These are phyloP conservation scores for Alternaria incomplexa DNA, from an alignment of 2,329 filamentous ascomycete species.

Conservation along the genomic window DNA sequence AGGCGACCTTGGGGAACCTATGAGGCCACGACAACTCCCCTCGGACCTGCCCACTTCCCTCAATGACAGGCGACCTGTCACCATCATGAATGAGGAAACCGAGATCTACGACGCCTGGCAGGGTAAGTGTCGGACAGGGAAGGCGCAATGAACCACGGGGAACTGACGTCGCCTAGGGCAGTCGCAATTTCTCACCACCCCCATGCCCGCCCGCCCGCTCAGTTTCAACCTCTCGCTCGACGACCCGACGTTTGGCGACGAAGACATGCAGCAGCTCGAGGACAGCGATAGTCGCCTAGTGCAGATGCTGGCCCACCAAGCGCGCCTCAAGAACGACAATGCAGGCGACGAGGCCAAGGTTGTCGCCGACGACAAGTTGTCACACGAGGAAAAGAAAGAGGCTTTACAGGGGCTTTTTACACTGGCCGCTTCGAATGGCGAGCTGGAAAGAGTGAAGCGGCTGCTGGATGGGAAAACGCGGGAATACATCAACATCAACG, in stretches of 20 bases:
- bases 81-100: conserved; percentile 76
- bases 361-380: conserved; percentile 73
- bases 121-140: conserved; percentile 64
- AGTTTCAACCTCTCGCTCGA: conserved; percentile 86
- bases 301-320: conserved; percentile 95
- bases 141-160: conserved; percentile 1
- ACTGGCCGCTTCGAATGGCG: conserved; percentile 96
- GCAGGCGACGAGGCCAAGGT: conserved; percentile 79
- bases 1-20: conserved; percentile 35
- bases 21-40: conserved; percentile 65
- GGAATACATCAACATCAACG: conserved; percentile 81
- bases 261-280: conserved; percentile 62
- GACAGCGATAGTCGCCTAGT: conserved; percentile 89
- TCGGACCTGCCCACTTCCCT: conserved; percentile 88
- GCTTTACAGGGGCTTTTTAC: conserved; percentile 86
- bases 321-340: conserved; percentile 76
- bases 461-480: conserved; percentile 77
- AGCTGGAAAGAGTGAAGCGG: conserved; percentile 78
- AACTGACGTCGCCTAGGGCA: conserved; percentile 66
- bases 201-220: conserved; percentile 81
- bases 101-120: conserved; percentile 99
- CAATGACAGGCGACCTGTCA: conserved; percentile 79
- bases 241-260: conserved; percentile 75
- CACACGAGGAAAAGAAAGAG: conserved; percentile 77
- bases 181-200: conserved; percentile 91